Conservation (phyloP, 2,329 filamentous ascomycete species). For the Hypomyces perniciosus region DNA sequence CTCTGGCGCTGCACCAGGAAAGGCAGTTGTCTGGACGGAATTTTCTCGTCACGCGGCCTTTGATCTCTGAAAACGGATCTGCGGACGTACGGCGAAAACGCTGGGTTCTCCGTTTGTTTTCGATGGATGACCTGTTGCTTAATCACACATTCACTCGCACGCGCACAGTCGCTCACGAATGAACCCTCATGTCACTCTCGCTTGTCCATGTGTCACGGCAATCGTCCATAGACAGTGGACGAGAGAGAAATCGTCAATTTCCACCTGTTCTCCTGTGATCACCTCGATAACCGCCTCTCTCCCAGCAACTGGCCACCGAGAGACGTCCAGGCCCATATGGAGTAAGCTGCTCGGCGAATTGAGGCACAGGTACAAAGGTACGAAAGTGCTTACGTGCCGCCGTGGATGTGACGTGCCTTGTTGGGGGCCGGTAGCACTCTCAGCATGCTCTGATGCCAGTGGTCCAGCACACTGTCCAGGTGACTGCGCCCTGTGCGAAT, state of each 20-base stretch:
- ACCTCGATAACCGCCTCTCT: slow-evolving; percentile 2
- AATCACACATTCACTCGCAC: not conserved
- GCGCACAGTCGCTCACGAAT: not conserved
- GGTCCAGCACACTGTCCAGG: slow-evolving; percentile 13
- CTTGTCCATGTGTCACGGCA: slow-evolving; percentile 4
- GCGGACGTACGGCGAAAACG: not conserved
- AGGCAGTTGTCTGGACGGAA: slow-evolving; percentile 4
- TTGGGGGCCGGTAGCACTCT: not conserved
- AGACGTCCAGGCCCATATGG: not conserved
- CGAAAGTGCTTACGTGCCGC: slow-evolving; percentile 7
- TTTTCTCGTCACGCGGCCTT: slow-evolving; percentile 5
- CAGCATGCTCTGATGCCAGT: slow-evolving; percentile 8
- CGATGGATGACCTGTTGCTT: not conserved
- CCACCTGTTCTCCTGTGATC: not conserved
- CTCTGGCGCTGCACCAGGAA: slow-evolving; percentile 1
- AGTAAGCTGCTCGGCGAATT: slow-evolving; percentile 9
- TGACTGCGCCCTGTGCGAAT: slow-evolving; percentile 12
- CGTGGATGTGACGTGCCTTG: slow-evolving; percentile 14
- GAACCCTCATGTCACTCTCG: slow-evolving; percentile 4
- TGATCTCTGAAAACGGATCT: not conserved
- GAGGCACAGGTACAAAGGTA: not conserved
- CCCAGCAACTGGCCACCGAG: slow-evolving; percentile 1
- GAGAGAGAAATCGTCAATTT: slow-evolving; percentile 4
- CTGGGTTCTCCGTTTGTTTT: not conserved
- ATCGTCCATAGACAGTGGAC: slow-evolving; percentile 3